Percentiles rank a stretch among this genome's conserved stretches.
Conservation (phyloP, 106 monocot species). For the Gastrodia elata region DNA sequence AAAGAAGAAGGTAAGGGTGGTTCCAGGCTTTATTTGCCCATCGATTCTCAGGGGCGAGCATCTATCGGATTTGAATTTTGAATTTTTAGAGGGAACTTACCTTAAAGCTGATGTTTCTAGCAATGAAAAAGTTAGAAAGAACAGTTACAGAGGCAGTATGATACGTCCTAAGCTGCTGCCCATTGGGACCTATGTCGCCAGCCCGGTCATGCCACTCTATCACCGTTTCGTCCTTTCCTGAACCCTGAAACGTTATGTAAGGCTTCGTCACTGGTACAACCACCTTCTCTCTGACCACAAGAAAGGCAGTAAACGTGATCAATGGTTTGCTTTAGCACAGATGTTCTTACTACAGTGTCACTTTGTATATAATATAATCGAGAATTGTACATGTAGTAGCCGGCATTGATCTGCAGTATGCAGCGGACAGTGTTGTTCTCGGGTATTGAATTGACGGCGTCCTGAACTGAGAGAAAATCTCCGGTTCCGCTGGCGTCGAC, state of each 20-base stretch:
- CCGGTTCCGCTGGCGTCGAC: slow-evolving; percentile 67
- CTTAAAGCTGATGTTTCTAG: slow-evolving; percentile 98
- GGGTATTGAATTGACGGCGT: slow-evolving; percentile 68
- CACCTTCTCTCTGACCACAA: slow-evolving; percentile 71
- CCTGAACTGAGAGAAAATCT: slow-evolving; percentile 74
- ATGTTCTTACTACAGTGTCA: background rate
- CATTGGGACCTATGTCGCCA: slow-evolving; percentile 67
- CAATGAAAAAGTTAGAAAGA: slow-evolving; percentile 78
- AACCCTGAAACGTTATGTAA: slow-evolving; percentile 73
- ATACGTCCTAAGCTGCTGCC: slow-evolving; percentile 86
- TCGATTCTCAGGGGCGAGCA: background rate
- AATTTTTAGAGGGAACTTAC: slow-evolving; percentile 29
- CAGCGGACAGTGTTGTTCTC: slow-evolving; percentile 50
- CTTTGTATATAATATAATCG: background rate
- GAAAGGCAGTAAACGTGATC: background rate
- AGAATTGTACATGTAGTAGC: slow-evolving; percentile 53
- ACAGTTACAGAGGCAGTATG: slow-evolving; percentile 92
- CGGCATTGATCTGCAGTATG: slow-evolving; percentile 56
- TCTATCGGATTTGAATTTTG: background rate
- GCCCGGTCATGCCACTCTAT: slow-evolving; percentile 94
- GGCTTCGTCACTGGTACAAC: slow-evolving; percentile 71
- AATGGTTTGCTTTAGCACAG: background rate
- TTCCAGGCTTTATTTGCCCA: background rate
- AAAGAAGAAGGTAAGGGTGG: background rate
- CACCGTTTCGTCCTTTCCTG: slow-evolving; percentile 51